Evolutionary conservation across 768 basidiomycete genomes (phyloP).

Genomic region (Russula foetens): DNA sequence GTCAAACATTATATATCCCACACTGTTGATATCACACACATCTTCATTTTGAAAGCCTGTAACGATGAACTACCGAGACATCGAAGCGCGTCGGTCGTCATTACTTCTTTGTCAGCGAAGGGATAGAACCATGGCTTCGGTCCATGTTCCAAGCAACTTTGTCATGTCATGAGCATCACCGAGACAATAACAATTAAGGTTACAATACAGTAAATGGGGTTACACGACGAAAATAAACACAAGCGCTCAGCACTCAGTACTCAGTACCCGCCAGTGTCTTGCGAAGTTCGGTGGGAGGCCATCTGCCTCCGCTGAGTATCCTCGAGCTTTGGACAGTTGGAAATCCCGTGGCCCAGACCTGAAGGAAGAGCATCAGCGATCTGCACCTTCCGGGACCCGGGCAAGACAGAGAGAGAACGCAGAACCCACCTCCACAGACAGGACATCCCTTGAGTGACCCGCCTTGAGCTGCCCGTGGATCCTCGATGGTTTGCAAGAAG

Average conservation of each 20-base stretch:
- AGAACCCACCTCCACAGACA: constrained; percentile 78
- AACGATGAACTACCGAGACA: no score
- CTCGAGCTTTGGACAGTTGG: constrained; percentile 95
- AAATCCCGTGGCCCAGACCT: constrained; percentile 91
- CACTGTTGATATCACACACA: no score
- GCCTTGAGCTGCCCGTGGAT: constrained; percentile 76
- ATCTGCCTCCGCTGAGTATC: constrained; percentile 86
- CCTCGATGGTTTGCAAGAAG: constrained; percentile 84
- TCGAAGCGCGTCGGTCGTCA: no score
- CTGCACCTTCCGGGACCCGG: not conserved
- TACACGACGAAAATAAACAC: not conserved
- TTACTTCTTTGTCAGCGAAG: no score
- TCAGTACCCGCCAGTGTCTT: constrained; percentile 49
- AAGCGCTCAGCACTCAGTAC: not conserved
- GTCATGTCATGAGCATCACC: not conserved
- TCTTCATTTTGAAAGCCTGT: no score
- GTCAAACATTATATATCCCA: not conserved
- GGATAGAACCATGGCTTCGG: not conserved
- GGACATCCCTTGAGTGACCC: constrained; percentile 82
- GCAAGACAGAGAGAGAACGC: not conserved
- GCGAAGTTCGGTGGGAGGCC: constrained; percentile 70
- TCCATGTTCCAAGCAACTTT: not conserved
- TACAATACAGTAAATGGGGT: not conserved
- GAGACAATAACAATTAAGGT: not conserved
- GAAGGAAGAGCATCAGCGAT: constrained; percentile 4